Base-by-base conservation (phyloP, 1,139 yeast genomes). In the Hemisphaericaspora subhashii region DNA sequence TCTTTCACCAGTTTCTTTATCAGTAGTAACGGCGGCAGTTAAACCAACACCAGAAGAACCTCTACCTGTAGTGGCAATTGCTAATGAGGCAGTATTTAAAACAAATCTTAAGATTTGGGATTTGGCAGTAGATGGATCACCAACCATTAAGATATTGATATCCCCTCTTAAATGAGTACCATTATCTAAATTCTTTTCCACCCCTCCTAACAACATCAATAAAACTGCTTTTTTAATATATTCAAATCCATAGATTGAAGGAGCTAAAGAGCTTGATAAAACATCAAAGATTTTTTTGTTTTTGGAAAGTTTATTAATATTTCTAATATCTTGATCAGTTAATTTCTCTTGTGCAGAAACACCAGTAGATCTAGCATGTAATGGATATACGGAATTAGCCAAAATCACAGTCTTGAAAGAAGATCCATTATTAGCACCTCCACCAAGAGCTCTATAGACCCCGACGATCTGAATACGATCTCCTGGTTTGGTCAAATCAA, bases 41-140 rank as follows among this genome's bases (percentile, higher is more conserved):
- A 92, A 78, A 86, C 98, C 99, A 35, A 94, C 99, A 63, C 98
- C 99, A 0, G 98, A 90, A 12, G 98, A 90, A 44, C 98, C 99
- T 62, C 96, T 81, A 70, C 99, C 99, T 1, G 99, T 94, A 1
- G 99, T 94, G 20, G 98, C 97, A 53, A 92, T 90, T 2, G 98
- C 98, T 52, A 92, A 72, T 2, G 95, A 74, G 0, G 98, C 98
- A 0, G 98, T 92, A 60, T 92, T 92, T 46, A 92, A 72, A 14
- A 94, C 98, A 59, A 92, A 92, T 51, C 98, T 76, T 46, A 92
- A 76, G 68, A 92, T 83, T 66, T 92, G 98, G 3, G 98, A 90
- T 61, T 92, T 92, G 26, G 98, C 98, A 11, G 98, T 92, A 5
- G 98, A 89, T 5, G 99, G 99, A 62, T 92, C 99, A 66, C 99